phyloP scores from a whole-genome alignment of 768 basidiomycete genomes.

The Holtermanniella nyarrowii region DNA sequence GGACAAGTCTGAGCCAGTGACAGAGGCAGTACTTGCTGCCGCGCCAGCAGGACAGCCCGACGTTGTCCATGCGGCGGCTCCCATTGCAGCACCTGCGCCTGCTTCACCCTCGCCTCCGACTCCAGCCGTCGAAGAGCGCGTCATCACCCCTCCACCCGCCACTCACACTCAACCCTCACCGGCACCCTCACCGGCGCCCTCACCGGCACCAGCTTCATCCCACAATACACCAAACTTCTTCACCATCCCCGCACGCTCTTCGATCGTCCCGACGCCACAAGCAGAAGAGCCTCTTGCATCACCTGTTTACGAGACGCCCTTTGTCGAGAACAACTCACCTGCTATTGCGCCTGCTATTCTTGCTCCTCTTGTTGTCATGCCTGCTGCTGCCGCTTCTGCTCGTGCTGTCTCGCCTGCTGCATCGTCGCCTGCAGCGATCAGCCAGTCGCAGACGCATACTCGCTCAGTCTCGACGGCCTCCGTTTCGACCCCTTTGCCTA shows the following conservation, averaged over 20 bases:
- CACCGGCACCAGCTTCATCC: neutral
- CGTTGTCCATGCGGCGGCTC: neutral
- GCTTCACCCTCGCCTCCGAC: too few relatives aligned
- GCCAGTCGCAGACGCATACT: neutral
- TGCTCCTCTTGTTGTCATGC: too few relatives aligned
- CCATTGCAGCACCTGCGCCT: too few relatives aligned
- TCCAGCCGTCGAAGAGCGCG: too few relatives aligned
- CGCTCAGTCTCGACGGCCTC: conserved; percentile 3
- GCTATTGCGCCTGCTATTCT: too few relatives aligned
- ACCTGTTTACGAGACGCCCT: too few relatives aligned
- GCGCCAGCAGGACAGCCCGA: neutral
- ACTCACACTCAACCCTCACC: neutral
- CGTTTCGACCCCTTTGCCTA: neutral
- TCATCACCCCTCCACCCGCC: too few relatives aligned
- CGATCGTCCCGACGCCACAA: neutral
- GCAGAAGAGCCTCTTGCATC: too few relatives aligned
- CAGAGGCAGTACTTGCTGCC: too few relatives aligned
- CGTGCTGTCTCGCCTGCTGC: conserved; percentile 1
- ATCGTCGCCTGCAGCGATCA: neutral
- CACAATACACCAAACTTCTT: neutral
- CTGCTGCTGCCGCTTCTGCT: neutral
- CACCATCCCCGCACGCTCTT: neutral
- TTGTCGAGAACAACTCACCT: too few relatives aligned
- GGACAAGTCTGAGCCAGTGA: too few relatives aligned
- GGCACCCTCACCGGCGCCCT: neutral